Percentiles rank a stretch among this genome's conserved stretches.
Evolutionary conservation across 371 early-diverging fungal genomes (phyloP).

Genomic region (Capillidium rhysosporum): DNA sequence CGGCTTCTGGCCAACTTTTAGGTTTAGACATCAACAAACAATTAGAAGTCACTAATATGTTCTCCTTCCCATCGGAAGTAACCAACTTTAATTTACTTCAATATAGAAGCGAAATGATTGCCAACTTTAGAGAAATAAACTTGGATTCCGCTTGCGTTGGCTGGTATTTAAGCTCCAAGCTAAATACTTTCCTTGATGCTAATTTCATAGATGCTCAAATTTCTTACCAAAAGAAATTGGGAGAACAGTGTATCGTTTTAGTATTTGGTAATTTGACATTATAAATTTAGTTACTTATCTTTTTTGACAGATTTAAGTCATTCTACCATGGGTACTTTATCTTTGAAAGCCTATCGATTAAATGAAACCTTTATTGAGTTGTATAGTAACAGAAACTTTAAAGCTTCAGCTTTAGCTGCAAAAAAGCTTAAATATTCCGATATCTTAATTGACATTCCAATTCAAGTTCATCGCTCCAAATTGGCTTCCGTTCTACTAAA

Average conservation of each 20-base stretch:
- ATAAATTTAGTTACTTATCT: background rate
- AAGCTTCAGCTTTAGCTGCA: constrained; percentile 41
- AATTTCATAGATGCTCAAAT: constrained; percentile 76
- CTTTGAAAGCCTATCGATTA: constrained; percentile 74
- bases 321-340: constrained; percentile 67
- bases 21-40: constrained; percentile 65
- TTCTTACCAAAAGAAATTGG: constrained; percentile 72
- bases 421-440: constrained; percentile 61
- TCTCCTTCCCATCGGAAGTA: constrained; percentile 50
- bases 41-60: constrained; percentile 80
- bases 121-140: constrained; percentile 78
- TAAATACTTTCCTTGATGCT: constrained; percentile 79
- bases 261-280: constrained; percentile 33
- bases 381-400: constrained; percentile 65
- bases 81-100: constrained; percentile 12
- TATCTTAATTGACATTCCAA: constrained; percentile 78
- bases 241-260: constrained; percentile 65
- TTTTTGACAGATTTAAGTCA: constrained; percentile 47
- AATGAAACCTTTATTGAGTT: constrained; percentile 67
- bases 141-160: constrained; percentile 90
- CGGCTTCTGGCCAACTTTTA: constrained; percentile 79
- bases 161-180: constrained; percentile 84
- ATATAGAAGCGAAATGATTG: constrained; percentile 86
- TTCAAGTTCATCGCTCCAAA: constrained; percentile 65
- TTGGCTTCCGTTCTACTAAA: constrained; percentile 59